A percentile compares a stretch with the other conserved stretches of the same genome.
These are phyloP conservation scores for Acrocalymma vagum DNA, from an alignment of 2,329 filamentous ascomycete genomes.

Conservation along the genomic window DNA sequence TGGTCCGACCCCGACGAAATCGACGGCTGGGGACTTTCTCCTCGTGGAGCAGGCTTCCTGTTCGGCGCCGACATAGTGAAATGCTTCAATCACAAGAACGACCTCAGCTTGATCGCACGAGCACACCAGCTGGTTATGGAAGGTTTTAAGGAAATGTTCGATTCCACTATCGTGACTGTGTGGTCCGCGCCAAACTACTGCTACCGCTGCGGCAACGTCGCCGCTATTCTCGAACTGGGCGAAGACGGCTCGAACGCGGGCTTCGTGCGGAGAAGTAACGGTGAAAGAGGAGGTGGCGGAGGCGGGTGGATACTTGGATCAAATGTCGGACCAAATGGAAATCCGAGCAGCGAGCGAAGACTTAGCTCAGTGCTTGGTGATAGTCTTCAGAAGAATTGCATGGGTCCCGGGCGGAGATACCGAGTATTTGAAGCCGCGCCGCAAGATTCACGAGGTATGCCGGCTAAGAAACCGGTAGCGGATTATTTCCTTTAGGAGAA, in stretches of 20 bases:
- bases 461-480: slow-evolving; percentile 96
- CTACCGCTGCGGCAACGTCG: slow-evolving; percentile 68
- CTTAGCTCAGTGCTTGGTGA: slow-evolving; percentile 50
- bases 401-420: slow-evolving; percentile 87
- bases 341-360: slow-evolving; percentile 34
- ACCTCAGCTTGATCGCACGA: slow-evolving; percentile 88
- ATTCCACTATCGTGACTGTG: slow-evolving; percentile 91
- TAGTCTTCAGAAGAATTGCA: slow-evolving; percentile 53
- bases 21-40: slow-evolving; percentile 94
- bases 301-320: slow-evolving; percentile 46
- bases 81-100: slow-evolving; percentile 91
- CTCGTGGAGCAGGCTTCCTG: slow-evolving; percentile 92
- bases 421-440: slow-evolving; percentile 96
- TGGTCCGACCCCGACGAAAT: slow-evolving; percentile 99
- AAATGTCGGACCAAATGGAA: slow-evolving; percentile 39
- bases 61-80: slow-evolving; percentile 97
- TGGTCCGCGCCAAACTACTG: slow-evolving; percentile 83
- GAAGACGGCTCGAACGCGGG: slow-evolving; percentile 74
- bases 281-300: slow-evolving; percentile 64
- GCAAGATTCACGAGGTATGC: slow-evolving; percentile 96
- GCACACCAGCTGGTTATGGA: slow-evolving; percentile 99
- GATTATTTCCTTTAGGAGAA: slow-evolving; percentile 88
- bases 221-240: slow-evolving; percentile 89
- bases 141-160: slow-evolving; percentile 98
- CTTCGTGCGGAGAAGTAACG: slow-evolving; percentile 66